phyloP scores from a whole-genome alignment of 805 yeast species.

The Saccharomycopsis sp. region DNA sequence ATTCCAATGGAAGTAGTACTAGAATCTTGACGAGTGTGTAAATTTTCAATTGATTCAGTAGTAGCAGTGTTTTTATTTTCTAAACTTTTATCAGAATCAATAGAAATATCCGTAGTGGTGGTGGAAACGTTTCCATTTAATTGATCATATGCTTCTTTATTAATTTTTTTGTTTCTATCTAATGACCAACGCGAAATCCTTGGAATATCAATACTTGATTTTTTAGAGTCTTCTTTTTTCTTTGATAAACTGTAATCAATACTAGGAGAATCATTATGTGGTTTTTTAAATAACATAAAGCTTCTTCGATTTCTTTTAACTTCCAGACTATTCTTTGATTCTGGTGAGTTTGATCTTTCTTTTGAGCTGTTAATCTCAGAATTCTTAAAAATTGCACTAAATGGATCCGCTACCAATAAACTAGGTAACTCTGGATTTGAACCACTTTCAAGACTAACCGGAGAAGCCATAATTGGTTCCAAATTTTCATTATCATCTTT shows the following conservation, averaged over 20 bases:
- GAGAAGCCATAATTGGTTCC: conserved; percentile 1
- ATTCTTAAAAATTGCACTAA: conserved; percentile 5
- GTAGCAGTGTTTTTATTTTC: too few relatives aligned
- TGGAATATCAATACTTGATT: too few relatives aligned
- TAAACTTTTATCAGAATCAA: background rate
- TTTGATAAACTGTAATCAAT: conserved; percentile 4
- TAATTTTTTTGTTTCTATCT: background rate
- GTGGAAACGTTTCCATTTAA: background rate
- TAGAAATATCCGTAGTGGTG: background rate
- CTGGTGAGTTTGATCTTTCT: conserved; percentile 1
- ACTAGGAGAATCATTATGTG: conserved; percentile 1
- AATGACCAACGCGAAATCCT: too few relatives aligned
- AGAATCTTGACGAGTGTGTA: conserved; percentile 7
- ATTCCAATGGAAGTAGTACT: conserved; percentile 10
- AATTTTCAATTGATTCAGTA: background rate
- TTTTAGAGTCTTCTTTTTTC: background rate
- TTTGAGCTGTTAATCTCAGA: background rate
- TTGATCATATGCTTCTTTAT: background rate
- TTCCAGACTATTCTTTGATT: background rate
- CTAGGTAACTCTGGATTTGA: background rate
- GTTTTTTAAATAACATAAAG: conserved; percentile 4
- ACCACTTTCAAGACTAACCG: conserved; percentile 4
- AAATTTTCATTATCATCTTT: background rate
- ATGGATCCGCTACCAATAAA: conserved; percentile 6
- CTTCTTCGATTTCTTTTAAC: background rate